Percentiles rank a stretch among this genome's conserved stretches.
These are phyloP conservation scores for Fusarium sp. DNA, from an alignment of 2,329 filamentous ascomycete genomes.

Conservation along the genomic window DNA sequence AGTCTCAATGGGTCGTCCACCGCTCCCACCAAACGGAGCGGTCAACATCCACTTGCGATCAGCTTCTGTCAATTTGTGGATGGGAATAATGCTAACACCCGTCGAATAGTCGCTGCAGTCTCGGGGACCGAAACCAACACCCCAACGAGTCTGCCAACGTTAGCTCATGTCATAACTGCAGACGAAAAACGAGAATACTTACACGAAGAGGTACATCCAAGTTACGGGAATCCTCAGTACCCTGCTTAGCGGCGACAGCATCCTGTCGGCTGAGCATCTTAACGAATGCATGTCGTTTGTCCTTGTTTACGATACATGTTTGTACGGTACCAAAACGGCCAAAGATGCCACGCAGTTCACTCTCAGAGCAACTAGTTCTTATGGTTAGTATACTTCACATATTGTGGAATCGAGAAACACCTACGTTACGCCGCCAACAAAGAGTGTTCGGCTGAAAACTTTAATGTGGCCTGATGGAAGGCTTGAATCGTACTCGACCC, in stretches of 20 bases:
- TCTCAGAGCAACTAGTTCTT: conserved; percentile 73
- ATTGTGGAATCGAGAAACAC: conserved; percentile 50
- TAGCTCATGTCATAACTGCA: conserved; percentile 36
- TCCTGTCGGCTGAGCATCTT: conserved; percentile 95
- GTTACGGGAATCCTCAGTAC: conserved; percentile 83
- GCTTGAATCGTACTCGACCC: conserved; percentile 80
- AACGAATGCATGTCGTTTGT: conserved; percentile 98
- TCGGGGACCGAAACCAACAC: conserved; percentile 94
- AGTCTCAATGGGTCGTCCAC: conserved; percentile 80
- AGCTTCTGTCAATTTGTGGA: conserved; percentile 91
- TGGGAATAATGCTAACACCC: conserved; percentile 92
- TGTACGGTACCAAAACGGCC: conserved; percentile 86
- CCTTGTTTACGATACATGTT: conserved; percentile 97
- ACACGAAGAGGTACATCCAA: conserved; percentile 79
- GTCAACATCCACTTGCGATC: conserved; percentile 98
- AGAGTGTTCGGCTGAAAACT: conserved; percentile 93
- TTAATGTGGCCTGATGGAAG: conserved; percentile 85
- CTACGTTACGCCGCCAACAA: conserved; percentile 94
- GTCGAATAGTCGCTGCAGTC: conserved; percentile 97
- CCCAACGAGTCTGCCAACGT: conserved; percentile 84
- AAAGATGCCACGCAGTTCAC: conserved; percentile 85
- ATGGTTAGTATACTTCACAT: conserved; percentile 44
- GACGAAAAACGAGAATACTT: conserved; percentile 51
- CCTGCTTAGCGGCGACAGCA: conserved; percentile 83
- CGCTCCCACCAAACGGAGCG: conserved; percentile 92